Conservation (phyloP, 495 filamentous ascomycete genomes). For the Letharia lupina region DNA sequence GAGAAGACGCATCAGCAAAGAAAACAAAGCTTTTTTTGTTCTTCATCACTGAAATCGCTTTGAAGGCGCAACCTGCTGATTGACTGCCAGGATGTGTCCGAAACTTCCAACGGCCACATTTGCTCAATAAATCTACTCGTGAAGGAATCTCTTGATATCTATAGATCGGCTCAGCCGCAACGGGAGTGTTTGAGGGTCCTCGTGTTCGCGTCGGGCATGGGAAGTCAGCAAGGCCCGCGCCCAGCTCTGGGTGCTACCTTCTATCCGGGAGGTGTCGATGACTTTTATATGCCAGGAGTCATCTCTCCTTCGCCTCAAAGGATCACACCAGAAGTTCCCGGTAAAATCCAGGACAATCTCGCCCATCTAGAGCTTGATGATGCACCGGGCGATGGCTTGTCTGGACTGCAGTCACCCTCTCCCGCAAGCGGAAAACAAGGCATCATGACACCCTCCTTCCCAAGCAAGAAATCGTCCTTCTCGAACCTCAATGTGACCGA, state of each 20-base stretch:
- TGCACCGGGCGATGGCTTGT: constrained; percentile 25
- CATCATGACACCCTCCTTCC: constrained; percentile 10
- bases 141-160: neutral
- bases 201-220: constrained; percentile 4
- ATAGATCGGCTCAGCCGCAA: neutral
- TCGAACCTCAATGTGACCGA: constrained; percentile 17
- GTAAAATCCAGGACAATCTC: constrained; percentile 85
- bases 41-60: neutral
- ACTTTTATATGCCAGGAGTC: constrained; percentile 74
- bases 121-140: neutral
- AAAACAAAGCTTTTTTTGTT: neutral
- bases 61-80: neutral
- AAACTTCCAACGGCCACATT: constrained; percentile 1
- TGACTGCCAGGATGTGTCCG: neutral
- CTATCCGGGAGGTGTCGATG: constrained; percentile 80
- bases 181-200: neutral
- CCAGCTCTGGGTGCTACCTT: constrained; percentile 71
- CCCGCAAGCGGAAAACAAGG: constrained; percentile 17
- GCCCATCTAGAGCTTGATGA: constrained; percentile 82
- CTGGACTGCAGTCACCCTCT: constrained; percentile 24
- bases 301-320: constrained; percentile 81
- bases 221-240: constrained; percentile 35
- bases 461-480: constrained; percentile 25
- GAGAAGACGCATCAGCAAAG: neutral
- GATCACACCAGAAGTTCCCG: constrained; percentile 68